These are phyloP conservation scores for Malbranchea zuffiana DNA, from an alignment of 2,329 filamentous ascomycete genomes.

Conservation along the genomic window DNA sequence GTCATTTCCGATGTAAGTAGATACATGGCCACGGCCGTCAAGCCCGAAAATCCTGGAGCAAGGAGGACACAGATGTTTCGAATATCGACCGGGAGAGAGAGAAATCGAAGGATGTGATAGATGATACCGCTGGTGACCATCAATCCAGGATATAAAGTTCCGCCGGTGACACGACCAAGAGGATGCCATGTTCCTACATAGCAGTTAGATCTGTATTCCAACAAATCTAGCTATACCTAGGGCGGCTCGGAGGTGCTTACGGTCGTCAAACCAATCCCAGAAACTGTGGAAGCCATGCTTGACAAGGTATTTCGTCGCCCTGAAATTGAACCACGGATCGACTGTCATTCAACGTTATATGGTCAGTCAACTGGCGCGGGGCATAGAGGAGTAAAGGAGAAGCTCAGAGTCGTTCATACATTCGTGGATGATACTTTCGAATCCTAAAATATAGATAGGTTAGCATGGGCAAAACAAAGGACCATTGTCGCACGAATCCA, in stretches of 20 bases:
- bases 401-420: conserved; percentile 51
- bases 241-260: conserved; percentile 39
- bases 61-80: conserved; percentile 97
- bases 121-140: conserved; percentile 99
- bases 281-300: conserved; percentile 97
- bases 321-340: conserved; percentile 99
- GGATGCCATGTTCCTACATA: conserved; percentile 83
- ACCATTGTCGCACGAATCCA: conserved; percentile 6
- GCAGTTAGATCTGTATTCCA: conserved; percentile 4
- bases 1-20: conserved; percentile 97
- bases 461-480: conserved; percentile 3
- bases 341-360: conserved; percentile 45
- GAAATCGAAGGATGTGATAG: conserved; percentile 80
- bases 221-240: background rate
- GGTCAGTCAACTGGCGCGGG: background rate
- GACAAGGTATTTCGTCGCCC: conserved; percentile 94
- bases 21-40: conserved; percentile 87
- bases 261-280: conserved; percentile 99
- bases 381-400: conserved; percentile 2
- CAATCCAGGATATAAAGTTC: conserved; percentile 94
- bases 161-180: conserved; percentile 92
- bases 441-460: conserved; percentile 46
- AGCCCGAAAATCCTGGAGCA: conserved; percentile 83
- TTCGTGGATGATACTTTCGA: conserved; percentile 99
- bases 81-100: conserved; percentile 91